Base-by-base conservation (phyloP, 257 asterid species). In the Ligustrum vulgare region DNA sequence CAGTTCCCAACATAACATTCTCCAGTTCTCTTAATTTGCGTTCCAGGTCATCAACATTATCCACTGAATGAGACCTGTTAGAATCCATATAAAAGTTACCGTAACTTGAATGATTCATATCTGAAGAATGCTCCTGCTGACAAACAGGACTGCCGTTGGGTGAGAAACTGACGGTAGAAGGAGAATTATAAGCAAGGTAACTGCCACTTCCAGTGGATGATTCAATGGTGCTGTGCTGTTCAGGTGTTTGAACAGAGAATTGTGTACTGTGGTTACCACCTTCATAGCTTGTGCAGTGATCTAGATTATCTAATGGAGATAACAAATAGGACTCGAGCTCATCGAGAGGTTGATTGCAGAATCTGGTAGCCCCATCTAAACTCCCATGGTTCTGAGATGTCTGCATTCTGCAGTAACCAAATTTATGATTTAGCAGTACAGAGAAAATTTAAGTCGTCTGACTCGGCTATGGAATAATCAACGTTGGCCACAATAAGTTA, bases 1-100 rank as follows among this genome's bases (percentile, higher is more conserved):
- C 77, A 28, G 76, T 77, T 6, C 81, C 81, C 37, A 77, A 45
- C 81, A 77, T 77, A 31, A 70, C 77, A 43, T 63, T 71, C 72
- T 77, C 81, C 41, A 77, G 73, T 47, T 77, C 77, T 60, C 68
- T 72, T 71, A 77, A 33, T 64, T 77, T 77, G 60, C 47, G 77
- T 62, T 71, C 72, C 77, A 77, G 28, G 45, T 65, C 81, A 77
- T 58, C 18, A 20, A 60, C 80, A 70, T 77, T 45, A 13, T 45
- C 56, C n/a, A 15, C 56, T 45, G 56, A 15, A 4, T 4, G n/a
- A 13, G 54, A 45, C 54, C 6, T 13, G 54, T 15, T 54, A 7
- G 28, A 20, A 22, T 54, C 25, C 25, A n/a, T n/a, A 54, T n/a
- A 54, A 54, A 1, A 54, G n/a, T 63, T 71, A 18, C 37, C 43